Conservation (phyloP, 2,329 filamentous ascomycete genomes). For the Ophiostoma pallidulum region DNA sequence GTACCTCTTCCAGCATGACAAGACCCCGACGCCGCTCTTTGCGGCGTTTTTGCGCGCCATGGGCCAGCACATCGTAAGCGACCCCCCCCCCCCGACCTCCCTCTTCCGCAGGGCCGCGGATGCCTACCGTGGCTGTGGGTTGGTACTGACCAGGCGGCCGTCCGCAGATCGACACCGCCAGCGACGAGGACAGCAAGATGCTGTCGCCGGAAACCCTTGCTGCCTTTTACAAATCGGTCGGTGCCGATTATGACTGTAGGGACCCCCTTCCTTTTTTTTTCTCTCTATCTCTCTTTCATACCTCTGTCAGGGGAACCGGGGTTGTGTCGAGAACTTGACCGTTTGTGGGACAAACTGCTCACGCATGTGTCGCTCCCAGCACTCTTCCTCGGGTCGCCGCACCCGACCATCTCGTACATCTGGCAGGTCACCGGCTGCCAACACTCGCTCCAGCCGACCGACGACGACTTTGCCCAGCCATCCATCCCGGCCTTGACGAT, state of each 20-base stretch:
- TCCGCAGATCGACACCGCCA: slow-evolving; percentile 46
- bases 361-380: slow-evolving; percentile 28
- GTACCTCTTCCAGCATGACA: slow-evolving; percentile 59
- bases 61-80: slow-evolving; percentile 60
- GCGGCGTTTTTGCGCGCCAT: slow-evolving; percentile 61
- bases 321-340: too few species aligned
- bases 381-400: slow-evolving; percentile 68
- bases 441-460: slow-evolving; percentile 71
- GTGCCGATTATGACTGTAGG: slow-evolving; percentile 63
- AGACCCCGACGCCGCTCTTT: slow-evolving; percentile 56
- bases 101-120: too few species aligned
- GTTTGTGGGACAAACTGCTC: background rate
- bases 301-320: too few species aligned
- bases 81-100: too few species aligned
- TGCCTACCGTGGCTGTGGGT: background rate
- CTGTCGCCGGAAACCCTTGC: slow-evolving; percentile 62
- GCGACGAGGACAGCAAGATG: slow-evolving; percentile 42
- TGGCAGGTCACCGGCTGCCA: slow-evolving; percentile 88
- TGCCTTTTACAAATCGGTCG: slow-evolving; percentile 66
- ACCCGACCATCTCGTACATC: slow-evolving; percentile 75
- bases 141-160: slow-evolving; percentile 2
- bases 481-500: slow-evolving; percentile 73
- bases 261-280: too few species aligned
- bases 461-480: slow-evolving; percentile 63
- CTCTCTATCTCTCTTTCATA: too few species aligned